Percentiles rank a stretch among this genome's conserved stretches.
Conservation (phyloP, 2,329 filamentous ascomycete species). For the Fusarium sp. region DNA sequence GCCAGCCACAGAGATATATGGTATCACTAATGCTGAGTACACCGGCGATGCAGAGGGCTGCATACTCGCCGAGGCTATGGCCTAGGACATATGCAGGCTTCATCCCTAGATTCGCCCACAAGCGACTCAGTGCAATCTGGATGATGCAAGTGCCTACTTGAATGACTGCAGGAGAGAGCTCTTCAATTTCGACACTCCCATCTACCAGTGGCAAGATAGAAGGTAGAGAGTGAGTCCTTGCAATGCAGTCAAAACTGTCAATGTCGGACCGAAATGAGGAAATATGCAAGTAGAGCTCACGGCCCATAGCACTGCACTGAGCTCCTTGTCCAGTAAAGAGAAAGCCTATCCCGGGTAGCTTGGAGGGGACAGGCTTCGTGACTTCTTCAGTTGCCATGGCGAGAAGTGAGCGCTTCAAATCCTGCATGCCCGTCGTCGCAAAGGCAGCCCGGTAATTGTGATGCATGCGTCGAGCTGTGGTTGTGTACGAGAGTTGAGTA, state of each 20-base stretch:
- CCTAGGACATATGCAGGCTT: slow-evolving; percentile 60
- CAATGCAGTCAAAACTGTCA: background rate
- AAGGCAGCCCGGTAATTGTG: no score
- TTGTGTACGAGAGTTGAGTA: no score
- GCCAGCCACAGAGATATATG: slow-evolving; percentile 70
- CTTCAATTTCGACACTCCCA: accelerated
- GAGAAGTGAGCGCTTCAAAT: no score
- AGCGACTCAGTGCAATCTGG: slow-evolving; percentile 36
- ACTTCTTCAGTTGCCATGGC: slow-evolving; percentile 60
- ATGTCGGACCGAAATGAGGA: background rate
- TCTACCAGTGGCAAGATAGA: background rate
- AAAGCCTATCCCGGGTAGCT: slow-evolving; percentile 48
- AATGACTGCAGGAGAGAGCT: background rate
- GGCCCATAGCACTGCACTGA: slow-evolving; percentile 47
- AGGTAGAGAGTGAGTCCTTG: background rate
- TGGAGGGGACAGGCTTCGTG: background rate
- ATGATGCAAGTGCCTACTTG: slow-evolving; percentile 1
- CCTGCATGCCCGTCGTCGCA: no score
- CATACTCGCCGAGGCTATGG: slow-evolving; percentile 56
- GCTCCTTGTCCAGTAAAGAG: slow-evolving; percentile 61
- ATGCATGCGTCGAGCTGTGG: no score
- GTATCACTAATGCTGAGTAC: slow-evolving; percentile 72
- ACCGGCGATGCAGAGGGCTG: slow-evolving; percentile 70
- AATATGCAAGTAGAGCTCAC: slow-evolving; percentile 47
- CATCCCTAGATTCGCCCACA: slow-evolving; percentile 57